Evolutionary conservation across 2,329 filamentous ascomycete genomes (phyloP), one percentile per base, ranked within the genome.

Genomic region (Ophiostoma angusticollis): DNA sequence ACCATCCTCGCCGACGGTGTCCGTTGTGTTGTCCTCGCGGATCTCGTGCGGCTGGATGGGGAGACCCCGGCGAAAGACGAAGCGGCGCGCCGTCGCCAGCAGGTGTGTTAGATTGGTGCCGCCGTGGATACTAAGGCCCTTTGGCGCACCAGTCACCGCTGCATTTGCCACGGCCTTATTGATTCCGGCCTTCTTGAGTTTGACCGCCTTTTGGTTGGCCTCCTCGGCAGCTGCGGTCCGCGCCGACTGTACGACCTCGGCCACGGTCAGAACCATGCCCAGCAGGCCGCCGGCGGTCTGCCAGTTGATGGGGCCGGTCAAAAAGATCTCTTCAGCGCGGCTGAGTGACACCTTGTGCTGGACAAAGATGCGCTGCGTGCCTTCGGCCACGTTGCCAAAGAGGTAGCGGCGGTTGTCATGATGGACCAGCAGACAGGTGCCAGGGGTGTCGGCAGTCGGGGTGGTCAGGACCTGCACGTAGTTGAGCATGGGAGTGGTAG

Each of bases 361-460:
- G 27, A 70, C 68, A 53, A 81, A 67, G 34, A 78, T 75, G 41
- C 91, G 73, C 63, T 96, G 91, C 1, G 81, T 81, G 13, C 89
- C 91, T 59, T 98, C 91, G 9, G 77, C 64, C 13, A 89, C 58
- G 51, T 81, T 79, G 16, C 91, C 91, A 52, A 98, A 81, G 13
- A 95, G 50, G 58, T 98, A 98, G 41, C 84, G 73, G 50, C 80
- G 79, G 51, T 77, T 73, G 50, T 89, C 83, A 53, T 86, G 87
- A 54, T 89, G 78, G 6, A 98, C 65, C 27, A 85, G 56, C 23
- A 96, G 58, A 35, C 74, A 72, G 2, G 84, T 84, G 39, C 89
- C 89, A 1, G 79, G 74, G 16, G 86, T 94, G 60, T 98, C 91
- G 43, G 80, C 80, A 48, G 89, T 91, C 12, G 89, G 89, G 43